A percentile compares a stretch with the other conserved stretches of the same genome.
Evolutionary conservation across 2,329 filamentous ascomycete species (phyloP).

Genomic region (Fusarium sp.): DNA sequence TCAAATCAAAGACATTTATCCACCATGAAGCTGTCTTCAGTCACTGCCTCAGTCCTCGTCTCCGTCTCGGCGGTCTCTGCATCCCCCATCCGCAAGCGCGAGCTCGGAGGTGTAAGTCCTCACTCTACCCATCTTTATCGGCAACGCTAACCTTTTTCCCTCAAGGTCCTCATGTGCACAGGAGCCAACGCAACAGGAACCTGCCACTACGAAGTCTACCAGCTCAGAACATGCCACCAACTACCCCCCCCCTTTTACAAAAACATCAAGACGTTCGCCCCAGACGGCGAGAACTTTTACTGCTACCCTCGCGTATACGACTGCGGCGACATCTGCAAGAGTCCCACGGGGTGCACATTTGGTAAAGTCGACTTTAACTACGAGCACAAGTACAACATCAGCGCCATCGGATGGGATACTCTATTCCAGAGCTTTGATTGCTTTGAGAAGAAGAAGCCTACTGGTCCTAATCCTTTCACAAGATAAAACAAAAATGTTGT

Average conservation of each 20-base stretch:
- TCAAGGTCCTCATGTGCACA: conserved; percentile 62
- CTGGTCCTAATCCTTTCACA: not conserved
- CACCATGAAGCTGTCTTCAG: conserved; percentile 47
- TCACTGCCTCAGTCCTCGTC: conserved; percentile 32
- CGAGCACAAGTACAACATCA: conserved; percentile 61
- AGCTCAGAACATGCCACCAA: conserved; percentile 60
- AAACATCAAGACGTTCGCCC: conserved; percentile 63
- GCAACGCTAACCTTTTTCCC: conserved; percentile 3
- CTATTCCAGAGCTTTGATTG: conserved; percentile 53
- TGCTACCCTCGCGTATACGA: conserved; percentile 59
- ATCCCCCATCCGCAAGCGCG: conserved; percentile 54
- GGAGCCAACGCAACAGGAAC: conserved; percentile 62
- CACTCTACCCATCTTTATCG: not conserved
- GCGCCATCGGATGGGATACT: conserved; percentile 59
- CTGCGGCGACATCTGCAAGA: conserved; percentile 60
- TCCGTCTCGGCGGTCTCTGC: conserved; percentile 41
- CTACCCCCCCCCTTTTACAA: conserved; percentile 54
- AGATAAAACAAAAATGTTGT: not conserved
- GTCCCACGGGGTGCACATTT: conserved; percentile 65
- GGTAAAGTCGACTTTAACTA: conserved; percentile 60
- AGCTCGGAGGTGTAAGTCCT: conserved; percentile 60
- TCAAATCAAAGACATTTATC: not conserved
- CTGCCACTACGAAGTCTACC: conserved; percentile 59
- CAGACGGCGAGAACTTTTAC: conserved; percentile 61
- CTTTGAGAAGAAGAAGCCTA: conserved; percentile 25